Percentiles rank a stretch among this genome's conserved stretches.
These are phyloP conservation scores for Lachancea lanzarotensis DNA, from an alignment of 805 yeast species.

Conservation along the genomic window DNA sequence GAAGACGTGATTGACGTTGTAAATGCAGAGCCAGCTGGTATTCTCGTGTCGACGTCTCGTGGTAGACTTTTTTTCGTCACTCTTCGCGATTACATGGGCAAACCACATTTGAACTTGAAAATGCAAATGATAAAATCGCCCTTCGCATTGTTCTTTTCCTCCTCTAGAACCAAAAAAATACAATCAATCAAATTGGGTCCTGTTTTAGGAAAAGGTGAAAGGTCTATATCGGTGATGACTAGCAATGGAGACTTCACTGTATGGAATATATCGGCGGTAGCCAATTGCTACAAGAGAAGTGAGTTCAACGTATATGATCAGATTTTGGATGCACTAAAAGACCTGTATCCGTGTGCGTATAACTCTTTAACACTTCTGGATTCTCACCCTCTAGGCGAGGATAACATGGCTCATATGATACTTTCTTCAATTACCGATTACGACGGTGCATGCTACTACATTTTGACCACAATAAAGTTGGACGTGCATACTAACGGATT, in stretches of 20 bases:
- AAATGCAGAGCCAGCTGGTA: slow-evolving; percentile 68
- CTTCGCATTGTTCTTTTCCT: slow-evolving; percentile 32
- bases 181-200: slow-evolving; percentile 53
- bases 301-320: slow-evolving; percentile 34
- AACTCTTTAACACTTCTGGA: slow-evolving; percentile 54
- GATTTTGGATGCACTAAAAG: slow-evolving; percentile 37
- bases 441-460: slow-evolving; percentile 34
- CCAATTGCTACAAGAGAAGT: slow-evolving; percentile 35
- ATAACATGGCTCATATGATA: slow-evolving; percentile 41
- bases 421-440: slow-evolving; percentile 40
- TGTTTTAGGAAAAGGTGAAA: slow-evolving; percentile 44
- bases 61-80: slow-evolving; percentile 59
- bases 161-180: slow-evolving; percentile 37
- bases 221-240: slow-evolving; percentile 38
- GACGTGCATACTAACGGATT: slow-evolving; percentile 44
- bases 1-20: slow-evolving; percentile 56
- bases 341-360: slow-evolving; percentile 47
- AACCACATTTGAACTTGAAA: slow-evolving; percentile 35
- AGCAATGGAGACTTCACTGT: slow-evolving; percentile 40
- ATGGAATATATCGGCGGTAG: slow-evolving; percentile 45
- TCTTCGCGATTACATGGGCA: slow-evolving; percentile 63
- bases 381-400: slow-evolving; percentile 43
- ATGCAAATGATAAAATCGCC: slow-evolving; percentile 29
- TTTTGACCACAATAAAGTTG: slow-evolving; percentile 48
- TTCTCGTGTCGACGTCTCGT: slow-evolving; percentile 60